Evolutionary conservation across 1,139 yeast genomes (phyloP).

Genomic region (Candida smagusa): DNA sequence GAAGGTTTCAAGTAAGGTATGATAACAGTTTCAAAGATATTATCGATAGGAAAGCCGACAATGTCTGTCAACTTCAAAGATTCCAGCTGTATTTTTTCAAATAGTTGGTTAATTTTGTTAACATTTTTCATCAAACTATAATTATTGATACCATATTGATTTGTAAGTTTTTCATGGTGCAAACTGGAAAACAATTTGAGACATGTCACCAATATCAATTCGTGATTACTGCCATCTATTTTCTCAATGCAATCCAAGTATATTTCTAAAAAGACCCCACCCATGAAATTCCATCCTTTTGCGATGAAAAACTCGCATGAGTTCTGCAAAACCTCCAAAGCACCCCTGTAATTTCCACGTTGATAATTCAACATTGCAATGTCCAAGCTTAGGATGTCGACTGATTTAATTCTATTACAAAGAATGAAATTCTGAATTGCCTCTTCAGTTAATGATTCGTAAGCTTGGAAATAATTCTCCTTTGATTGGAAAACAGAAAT

Average conservation of each 20-base stretch:
- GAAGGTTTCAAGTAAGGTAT: constrained; percentile 22
- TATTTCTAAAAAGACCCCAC: constrained; percentile 59
- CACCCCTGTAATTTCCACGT: constrained; percentile 52
- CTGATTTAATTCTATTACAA: constrained; percentile 56
- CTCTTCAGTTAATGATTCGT: constrained; percentile 39
- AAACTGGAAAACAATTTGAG: constrained; percentile 35
- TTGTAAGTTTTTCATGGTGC: constrained; percentile 10
- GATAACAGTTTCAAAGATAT: constrained; percentile 27
- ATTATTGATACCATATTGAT: constrained; percentile 28
- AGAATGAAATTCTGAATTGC: constrained; percentile 45
- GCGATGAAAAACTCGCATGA: constrained; percentile 65
- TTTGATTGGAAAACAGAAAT: constrained; percentile 14
- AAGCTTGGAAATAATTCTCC: constrained; percentile 18
- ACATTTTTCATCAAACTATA: constrained; percentile 22
- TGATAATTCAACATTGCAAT: constrained; percentile 70
- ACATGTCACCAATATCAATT: constrained; percentile 27
- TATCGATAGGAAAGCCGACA: constrained; percentile 27
- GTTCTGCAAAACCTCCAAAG: constrained; percentile 60
- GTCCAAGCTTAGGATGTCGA: constrained; percentile 77
- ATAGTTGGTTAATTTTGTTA: constrained; percentile 20
- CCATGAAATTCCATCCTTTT: constrained; percentile 75
- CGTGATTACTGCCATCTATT: constrained; percentile 18
- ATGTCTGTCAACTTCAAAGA: constrained; percentile 16
- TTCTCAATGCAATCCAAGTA: constrained; percentile 68
- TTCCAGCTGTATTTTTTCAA: constrained; percentile 18